These are phyloP conservation scores for Colletotrichum paranaense DNA, from an alignment of 2,329 filamentous ascomycete species.

Conservation along the genomic window DNA sequence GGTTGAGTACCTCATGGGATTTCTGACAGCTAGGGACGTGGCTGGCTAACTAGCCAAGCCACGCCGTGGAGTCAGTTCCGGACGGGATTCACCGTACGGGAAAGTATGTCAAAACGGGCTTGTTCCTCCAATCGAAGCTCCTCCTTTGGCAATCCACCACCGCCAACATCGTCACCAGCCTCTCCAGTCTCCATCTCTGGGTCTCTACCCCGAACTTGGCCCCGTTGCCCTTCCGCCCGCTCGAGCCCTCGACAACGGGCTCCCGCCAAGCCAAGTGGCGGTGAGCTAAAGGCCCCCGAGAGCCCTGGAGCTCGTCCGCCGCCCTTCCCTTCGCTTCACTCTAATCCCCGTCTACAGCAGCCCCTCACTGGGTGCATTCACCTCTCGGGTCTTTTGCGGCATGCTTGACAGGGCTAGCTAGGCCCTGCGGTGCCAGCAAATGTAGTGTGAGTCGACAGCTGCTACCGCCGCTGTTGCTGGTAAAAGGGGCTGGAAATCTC, in stretches of 20 bases:
- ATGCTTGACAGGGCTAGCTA: conserved; percentile 1
- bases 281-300: conserved; percentile 24
- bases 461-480: neutral
- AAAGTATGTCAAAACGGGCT: neutral
- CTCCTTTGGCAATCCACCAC: conserved; percentile 6
- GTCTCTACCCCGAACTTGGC: neutral
- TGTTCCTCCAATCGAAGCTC: neutral
- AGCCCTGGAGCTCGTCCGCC: conserved; percentile 16
- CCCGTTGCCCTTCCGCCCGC: neutral
- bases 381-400: conserved; percentile 10
- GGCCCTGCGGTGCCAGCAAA: conserved; percentile 3
- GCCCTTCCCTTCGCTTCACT: conserved; percentile 6
- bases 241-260: conserved; percentile 7
- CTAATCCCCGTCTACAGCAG: conserved; percentile 12
- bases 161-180: neutral
- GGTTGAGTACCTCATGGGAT: neutral
- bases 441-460: neutral
- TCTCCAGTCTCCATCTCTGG: neutral
- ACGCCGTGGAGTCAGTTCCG: neutral
- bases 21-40: neutral
- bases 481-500: conserved; percentile 21
- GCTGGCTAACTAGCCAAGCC: neutral
- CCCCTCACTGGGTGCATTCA: neutral
- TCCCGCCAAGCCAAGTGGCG: conserved; percentile 34
- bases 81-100: neutral